Evolutionary conservation across 345 rosid species (phyloP), one percentile per base, ranked within the genome.

Genomic region (Trapa bicornis): DNA sequence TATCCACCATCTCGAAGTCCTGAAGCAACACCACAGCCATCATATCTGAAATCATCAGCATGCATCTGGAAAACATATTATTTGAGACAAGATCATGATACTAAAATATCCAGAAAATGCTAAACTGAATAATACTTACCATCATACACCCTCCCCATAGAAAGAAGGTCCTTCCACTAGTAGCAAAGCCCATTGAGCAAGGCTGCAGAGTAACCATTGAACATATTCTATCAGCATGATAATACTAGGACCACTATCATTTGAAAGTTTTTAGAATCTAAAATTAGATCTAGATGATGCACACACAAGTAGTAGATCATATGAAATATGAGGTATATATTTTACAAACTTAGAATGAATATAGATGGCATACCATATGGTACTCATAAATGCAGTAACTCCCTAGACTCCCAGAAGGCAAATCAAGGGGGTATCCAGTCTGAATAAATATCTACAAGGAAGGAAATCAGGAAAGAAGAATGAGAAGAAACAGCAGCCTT

Each of bases 121-220:
- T 71, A 71, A 42, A 62, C n/a, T 58, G 57, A 68, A 48, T 60
- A 65, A 33, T 73, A 71, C 84, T 72, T 74, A 76, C 99, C 99
- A 94, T 94, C 99, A 94, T 94, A 76, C 99, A 94, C 47, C 99
- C 99, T 76, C 99, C 99, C 99, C 99, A 94, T 41, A 94, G 80
- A 75, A 94, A 94, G 86, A 91, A 94, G 38, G 99, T 94, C 73
- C 78, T 86, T 67, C 99, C 99, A 36, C 99, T 97, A 64, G 99
- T 94, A 15, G 99, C 99, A 82, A 94, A 94, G 74, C 99, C 99
- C 96, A 91, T 94, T 11, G 99, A 94, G 77, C 99, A 94, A 81
- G 99, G 99, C 99, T 94, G 93, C 72, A 75, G 68, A 42, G 45
- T 65, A 70, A 70, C 60, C 62, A 16, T 65, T 62, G 47, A n/a